Evolutionary conservation across 208 protist species (phyloP).

Genomic region (Leishmania lainsoni): DNA sequence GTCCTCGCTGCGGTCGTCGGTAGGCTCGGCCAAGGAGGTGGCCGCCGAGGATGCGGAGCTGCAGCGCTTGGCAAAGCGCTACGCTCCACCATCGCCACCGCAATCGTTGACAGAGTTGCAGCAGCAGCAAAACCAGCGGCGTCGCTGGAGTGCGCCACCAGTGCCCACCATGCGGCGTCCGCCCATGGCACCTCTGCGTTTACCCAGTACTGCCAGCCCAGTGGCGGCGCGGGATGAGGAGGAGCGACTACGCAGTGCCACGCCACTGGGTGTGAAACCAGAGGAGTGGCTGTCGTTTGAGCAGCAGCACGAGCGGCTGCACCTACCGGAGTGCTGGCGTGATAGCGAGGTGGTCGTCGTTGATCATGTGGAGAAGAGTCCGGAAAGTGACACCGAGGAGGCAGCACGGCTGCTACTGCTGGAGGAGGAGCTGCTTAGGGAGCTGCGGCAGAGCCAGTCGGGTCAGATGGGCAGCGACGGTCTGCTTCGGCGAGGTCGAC

Average conservation of each 20-base stretch:
- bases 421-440: conserved; percentile 23
- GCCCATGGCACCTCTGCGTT: conserved; percentile 22
- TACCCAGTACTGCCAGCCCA: neutral
- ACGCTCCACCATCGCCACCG: conserved; percentile 6
- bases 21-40: neutral
- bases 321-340: conserved; percentile 35
- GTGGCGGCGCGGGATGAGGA: neutral
- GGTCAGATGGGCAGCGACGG: neutral
- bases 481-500: neutral
- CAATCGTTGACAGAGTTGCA: conserved; percentile 22
- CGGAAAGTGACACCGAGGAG: conserved; percentile 16
- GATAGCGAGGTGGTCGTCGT: conserved; percentile 35
- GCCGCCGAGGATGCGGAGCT: neutral
- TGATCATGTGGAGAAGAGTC: conserved; percentile 16
- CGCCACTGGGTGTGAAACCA: neutral
- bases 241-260: neutral
- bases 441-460: conserved; percentile 2
- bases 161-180: conserved; percentile 34
- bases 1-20: neutral
- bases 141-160: conserved; percentile 21
- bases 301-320: conserved; percentile 33
- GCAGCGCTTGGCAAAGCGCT: neutral
- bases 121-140: conserved; percentile 11
- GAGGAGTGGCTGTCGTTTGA: conserved; percentile 37
- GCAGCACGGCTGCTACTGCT: conserved; percentile 18